A percentile compares a stretch with the other conserved stretches of the same genome.
Evolutionary conservation across 345 rosid genomes (phyloP).

Genomic region (Citrus hindsii): DNA sequence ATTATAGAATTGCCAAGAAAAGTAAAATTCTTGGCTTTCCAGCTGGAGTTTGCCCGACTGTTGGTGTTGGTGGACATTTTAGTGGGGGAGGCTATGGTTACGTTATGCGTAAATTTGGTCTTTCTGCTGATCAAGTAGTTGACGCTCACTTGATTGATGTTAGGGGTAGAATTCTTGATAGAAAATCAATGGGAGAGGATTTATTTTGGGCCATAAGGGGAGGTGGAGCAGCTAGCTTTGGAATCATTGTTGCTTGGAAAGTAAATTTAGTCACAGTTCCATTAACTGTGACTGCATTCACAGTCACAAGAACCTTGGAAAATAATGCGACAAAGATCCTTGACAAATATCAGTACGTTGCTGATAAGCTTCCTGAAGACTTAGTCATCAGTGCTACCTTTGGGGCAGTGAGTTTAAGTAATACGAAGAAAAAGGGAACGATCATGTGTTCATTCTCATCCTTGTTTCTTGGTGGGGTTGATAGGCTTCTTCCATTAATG

Average conservation of each 20-base stretch:
- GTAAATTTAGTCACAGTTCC: neutral
- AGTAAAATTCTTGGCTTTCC: slow-evolving; percentile 34
- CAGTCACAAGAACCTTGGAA: slow-evolving; percentile 24
- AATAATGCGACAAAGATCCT: slow-evolving; percentile 14
- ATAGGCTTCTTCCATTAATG: slow-evolving; percentile 17
- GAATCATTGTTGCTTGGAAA: neutral
- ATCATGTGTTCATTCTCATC: slow-evolving; percentile 14
- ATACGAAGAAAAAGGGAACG: neutral
- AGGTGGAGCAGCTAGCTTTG: slow-evolving; percentile 4
- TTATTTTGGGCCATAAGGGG: slow-evolving; percentile 5
- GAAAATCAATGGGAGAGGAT: slow-evolving; percentile 20
- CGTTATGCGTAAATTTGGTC: slow-evolving; percentile 22
- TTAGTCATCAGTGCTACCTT: slow-evolving; percentile 9
- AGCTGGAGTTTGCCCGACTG: slow-evolving; percentile 28
- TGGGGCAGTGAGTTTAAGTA: neutral
- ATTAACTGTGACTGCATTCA: slow-evolving; percentile 20
- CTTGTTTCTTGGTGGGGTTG: slow-evolving; percentile 21
- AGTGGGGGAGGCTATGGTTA: slow-evolving; percentile 31
- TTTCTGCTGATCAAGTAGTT: slow-evolving; percentile 36
- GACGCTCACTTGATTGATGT: slow-evolving; percentile 36
- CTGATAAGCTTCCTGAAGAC: neutral
- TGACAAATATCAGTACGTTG: neutral
- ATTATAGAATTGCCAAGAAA: slow-evolving; percentile 24
- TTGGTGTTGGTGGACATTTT: slow-evolving; percentile 33
- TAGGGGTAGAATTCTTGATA: slow-evolving; percentile 27